Base-by-base conservation (phyloP, 2,329 filamentous ascomycete genomes). In the Venturia oleaginea region DNA sequence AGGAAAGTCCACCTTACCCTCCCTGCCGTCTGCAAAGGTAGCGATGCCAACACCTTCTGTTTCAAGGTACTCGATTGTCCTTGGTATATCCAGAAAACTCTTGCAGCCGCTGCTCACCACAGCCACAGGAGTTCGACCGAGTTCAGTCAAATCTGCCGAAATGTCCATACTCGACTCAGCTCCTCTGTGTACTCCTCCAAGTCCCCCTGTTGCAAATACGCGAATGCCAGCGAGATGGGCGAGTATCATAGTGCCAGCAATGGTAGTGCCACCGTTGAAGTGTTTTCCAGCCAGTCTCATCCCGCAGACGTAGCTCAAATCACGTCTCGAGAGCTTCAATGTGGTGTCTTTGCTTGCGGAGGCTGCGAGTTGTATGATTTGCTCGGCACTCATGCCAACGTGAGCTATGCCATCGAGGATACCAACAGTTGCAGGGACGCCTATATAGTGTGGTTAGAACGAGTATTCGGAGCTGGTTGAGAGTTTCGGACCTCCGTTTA, bases 41-140 rank as follows among this genome's bases (percentile, higher is more conserved):
- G 86, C 89, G 0, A 97, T 92, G 43, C 88, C 83, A 27, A 91
- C 92, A 11, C 90, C 90, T 72, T 88, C 83, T 0, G 86, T 89
- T 71, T 89, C 86, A 3, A 89, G 79, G 69, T 86, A 87, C 78
- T 99, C 94, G 5, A 99, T 81, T 0, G 94, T 99, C 62, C 91
- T 83, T 2, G 89, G 86, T 66, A 97, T 92, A 72, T 99, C 94
- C 43, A 99, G 81, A 75, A 99, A 97, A 67, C 93, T 94, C 78
- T 99, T 99, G 78, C 91, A 95, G 17, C 94, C 94, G 68, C 90
- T 91, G 75, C 88, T 90, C 62, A 99, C 81, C 2, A 99, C 92
- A 32, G 92, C 88, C 62, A 99, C 88, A 13, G 90, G 86, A 8
- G 92, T 97, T 65, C 92, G 84, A 19, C 94, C 92, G 61, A 99